Evolutionary conservation across 2,329 filamentous ascomycete species (phyloP), one percentile per base, ranked within the genome.

Genomic region (Parafenestella ontariensis): DNA sequence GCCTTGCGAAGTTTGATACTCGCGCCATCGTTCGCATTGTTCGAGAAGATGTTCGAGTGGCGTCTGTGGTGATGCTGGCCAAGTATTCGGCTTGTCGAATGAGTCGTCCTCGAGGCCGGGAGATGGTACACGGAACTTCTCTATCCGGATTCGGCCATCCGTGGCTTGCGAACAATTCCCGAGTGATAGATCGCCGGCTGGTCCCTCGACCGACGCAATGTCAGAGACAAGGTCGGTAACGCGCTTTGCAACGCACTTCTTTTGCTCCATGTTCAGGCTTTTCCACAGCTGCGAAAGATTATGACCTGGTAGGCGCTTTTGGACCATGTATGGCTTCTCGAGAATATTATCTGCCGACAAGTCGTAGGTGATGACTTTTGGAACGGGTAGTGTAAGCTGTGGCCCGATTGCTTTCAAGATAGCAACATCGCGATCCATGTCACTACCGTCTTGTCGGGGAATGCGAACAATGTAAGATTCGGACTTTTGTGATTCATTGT

Each of bases 251-350:
- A 46, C 36, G 29, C 11, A 52, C 23, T 46, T 34, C 17, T 46
- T 52, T 33, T 67, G 62, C 2, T 40, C 46, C 17, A 39, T 24
- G 8, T 49, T 62, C 7, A 64, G 29, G 0, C 23, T 21, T 5
- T 37, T 7, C 53, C 53, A 55, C 11, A 58, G 8, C 1, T 33
- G 3, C 11, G 15, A 8, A 1, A 62, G 48, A 15, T 33, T 24
- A 1, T 47, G 28, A 11, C 64, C 60, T 7, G 46, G 46, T 3
- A 65, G 46, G n/a, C 62, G 54, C 18, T 53, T 31, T 24, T 60
- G 60, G 26, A 63, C 33, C 49, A 60, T 57, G 20, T 58, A 65
- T 0, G 23, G 34, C 9, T 37, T 33, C 11, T 2, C 37, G 6
- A 52, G 29, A 5, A 3, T 23, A 46, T 52, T 59, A 15, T 34